Evolutionary conservation across 768 basidiomycete species (phyloP), one percentile per base, ranked within the genome.

Genomic region (Lentinula edodes): DNA sequence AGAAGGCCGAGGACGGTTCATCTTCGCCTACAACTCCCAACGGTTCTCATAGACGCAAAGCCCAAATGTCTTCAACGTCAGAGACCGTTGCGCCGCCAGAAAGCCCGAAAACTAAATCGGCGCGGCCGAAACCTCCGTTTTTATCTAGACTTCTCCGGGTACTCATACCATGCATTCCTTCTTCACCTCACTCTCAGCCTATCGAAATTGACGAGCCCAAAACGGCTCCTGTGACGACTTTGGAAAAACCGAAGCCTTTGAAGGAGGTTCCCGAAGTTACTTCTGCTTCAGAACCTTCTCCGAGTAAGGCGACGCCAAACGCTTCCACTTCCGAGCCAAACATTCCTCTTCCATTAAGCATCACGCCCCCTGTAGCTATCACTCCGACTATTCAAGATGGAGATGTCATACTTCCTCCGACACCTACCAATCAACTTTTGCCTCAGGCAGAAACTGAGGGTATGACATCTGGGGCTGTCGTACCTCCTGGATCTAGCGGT

Each of bases 381-480:
- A 60, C 70, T 15, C 53, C 71, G n/a, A 20, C 66, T 23, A 39
- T 61, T 23, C 50, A 70, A 39, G 79, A 78, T 59, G 69, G 65
- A 15, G 75, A 79, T 10, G 69, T 81, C 58, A 43, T 80, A 57
- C 66, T 81, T 3, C 79, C 83, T 16, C 79, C 84, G 35, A 80
- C 81, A 1, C 82, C 83, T 12, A 79, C 78, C 15, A 76, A 70
- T 15, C 70, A 80, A 63, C 66, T 83, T 5, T 69, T 83, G 5
- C 84, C 91, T 6, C 76, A 79, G 28, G 83, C 86, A 8, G 93
- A 95, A 74, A 93, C 93, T 6, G 93, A 88, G 63, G 93, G 91
- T 13, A 78, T 97, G 65, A 91, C 90, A 9, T 93, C 92, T n/a
- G 90, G 93, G 36, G 91, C 92, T 48, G 95, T 96, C 23, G 91